Conservation (phyloP, 495 filamentous ascomycete species). For the Acidomyces sp. region DNA sequence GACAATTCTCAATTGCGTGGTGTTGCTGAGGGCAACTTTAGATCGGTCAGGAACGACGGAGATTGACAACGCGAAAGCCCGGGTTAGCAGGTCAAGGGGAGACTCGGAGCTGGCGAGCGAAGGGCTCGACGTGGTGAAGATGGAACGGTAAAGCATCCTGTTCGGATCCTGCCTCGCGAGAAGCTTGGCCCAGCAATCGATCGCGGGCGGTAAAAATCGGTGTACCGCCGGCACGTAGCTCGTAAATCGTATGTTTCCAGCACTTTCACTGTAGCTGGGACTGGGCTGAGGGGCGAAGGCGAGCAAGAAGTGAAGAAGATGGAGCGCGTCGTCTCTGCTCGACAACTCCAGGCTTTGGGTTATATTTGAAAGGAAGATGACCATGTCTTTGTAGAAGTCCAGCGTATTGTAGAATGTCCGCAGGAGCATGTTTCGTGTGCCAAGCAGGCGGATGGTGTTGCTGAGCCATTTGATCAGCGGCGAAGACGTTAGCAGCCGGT, state of each 20-base stretch:
- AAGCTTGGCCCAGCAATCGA: conserved; percentile 83
- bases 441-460: conserved; percentile 68
- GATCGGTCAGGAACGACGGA: conserved; percentile 62
- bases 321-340: conserved; percentile 74
- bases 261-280: conserved; percentile 31
- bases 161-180: conserved; percentile 91
- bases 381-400: conserved; percentile 93
- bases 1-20: conserved; percentile 41
- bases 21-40: conserved; percentile 6
- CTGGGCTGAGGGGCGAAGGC: conserved; percentile 71
- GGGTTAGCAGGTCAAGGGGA: conserved; percentile 72
- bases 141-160: conserved; percentile 60
- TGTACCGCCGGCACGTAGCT: conserved; percentile 68
- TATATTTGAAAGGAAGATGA: conserved; percentile 78
- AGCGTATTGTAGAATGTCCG: conserved; percentile 67
- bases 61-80: conserved; percentile 77
- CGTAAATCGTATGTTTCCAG: conserved; percentile 42
- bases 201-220: conserved; percentile 75
- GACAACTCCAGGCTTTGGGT: conserved; percentile 69
- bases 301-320: conserved; percentile 76
- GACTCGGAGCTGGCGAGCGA: conserved; percentile 15
- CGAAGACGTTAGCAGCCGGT: conserved; percentile 54
- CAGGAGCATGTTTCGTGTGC: conserved; percentile 77
- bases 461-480: conserved; percentile 68
- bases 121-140: conserved; percentile 60